Base-by-base conservation (phyloP, 2,329 filamentous ascomycete genomes). In the Verticillium longisporum region DNA sequence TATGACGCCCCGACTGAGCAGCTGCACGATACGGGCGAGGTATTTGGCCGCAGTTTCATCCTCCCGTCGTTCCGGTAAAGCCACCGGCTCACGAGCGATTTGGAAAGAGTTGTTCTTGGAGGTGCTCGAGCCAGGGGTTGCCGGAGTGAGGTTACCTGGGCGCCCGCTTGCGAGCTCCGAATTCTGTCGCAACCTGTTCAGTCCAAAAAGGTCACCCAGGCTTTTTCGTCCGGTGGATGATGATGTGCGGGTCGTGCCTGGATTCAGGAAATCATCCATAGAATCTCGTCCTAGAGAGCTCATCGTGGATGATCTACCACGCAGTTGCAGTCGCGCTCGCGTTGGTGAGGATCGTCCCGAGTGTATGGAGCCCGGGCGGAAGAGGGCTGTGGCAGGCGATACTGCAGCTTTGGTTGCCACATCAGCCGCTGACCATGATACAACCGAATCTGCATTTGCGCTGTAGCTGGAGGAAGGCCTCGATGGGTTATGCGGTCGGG, bases 21-120 rank as follows among this genome's bases (percentile, higher is more conserved):
- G 83, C 63, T 90, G 90, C 73, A 98, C 91, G 1, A 98, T 80
- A 32, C 92, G 88, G 38, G 89, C 84, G 33, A 99, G 81, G 73
- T 97, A 99, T 69, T 90, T 93, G 13, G 91, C 91, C 0, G 95
- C 90, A 0, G 93, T 94, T 68, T 99, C 95, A 62, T 91, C 90
- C 66, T 97, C 92, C 65, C 90, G 84, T 59, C 91, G 85, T 67
- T 93, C 88, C 0, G 95, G 94, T 38, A 96, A 78, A 2, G 86
- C 79, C 31, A 88, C 71, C 0, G 88, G 82, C 70, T 95, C 90
- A 66, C 91, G 83, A 33, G 86, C 84, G 54, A 96, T 80, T 65
- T 90, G 91, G 36, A 96, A 80, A 0, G 92, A 96, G 68, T 93
- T 95, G 63, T 89, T 88, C 72, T 95, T 95, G 7, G 92, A 95